Evolutionary conservation across 1,284 basidiomycete genomes (phyloP).

Genomic region (Inonotus obliquus): DNA sequence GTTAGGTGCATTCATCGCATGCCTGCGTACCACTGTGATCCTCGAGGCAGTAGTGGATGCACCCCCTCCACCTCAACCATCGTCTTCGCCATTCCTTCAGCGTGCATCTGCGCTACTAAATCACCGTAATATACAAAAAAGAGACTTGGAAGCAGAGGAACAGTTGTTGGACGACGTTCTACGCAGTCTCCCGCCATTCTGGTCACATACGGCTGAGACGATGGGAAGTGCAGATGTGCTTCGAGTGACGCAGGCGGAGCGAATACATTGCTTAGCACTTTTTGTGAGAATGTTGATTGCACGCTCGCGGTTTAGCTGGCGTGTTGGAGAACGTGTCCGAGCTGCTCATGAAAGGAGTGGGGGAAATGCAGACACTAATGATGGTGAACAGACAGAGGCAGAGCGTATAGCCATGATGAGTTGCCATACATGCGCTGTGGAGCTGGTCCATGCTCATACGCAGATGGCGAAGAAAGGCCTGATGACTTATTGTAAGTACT

Average conservation of each 20-base stretch:
- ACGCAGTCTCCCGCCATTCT: conserved; percentile 65
- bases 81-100: conserved; percentile 54
- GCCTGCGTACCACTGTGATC: conserved; percentile 75
- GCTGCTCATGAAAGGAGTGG: conserved; percentile 28
- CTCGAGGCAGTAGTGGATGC: conserved; percentile 76
- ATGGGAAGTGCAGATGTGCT: conserved; percentile 83
- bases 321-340: conserved; percentile 58
- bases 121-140: conserved; percentile 42
- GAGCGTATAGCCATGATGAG: conserved; percentile 67
- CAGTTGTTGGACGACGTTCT: conserved; percentile 75
- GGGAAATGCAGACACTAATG: neutral
- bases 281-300: conserved; percentile 79
- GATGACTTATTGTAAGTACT: conserved; percentile 86
- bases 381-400: conserved; percentile 46
- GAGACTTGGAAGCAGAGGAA: conserved; percentile 76
- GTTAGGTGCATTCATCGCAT: conserved; percentile 74
- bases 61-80: conserved; percentile 54
- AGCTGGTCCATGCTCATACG: conserved; percentile 78
- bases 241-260: conserved; percentile 80
- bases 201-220: conserved; percentile 77
- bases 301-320: conserved; percentile 68
- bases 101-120: conserved; percentile 54
- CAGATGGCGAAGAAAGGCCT: conserved; percentile 82
- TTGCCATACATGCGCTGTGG: conserved; percentile 68
- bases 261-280: conserved; percentile 80